Evolutionary conservation across 306 rosid species (phyloP), one percentile per base, ranked within the genome.

Genomic region (Cucurbita ficifolia): DNA sequence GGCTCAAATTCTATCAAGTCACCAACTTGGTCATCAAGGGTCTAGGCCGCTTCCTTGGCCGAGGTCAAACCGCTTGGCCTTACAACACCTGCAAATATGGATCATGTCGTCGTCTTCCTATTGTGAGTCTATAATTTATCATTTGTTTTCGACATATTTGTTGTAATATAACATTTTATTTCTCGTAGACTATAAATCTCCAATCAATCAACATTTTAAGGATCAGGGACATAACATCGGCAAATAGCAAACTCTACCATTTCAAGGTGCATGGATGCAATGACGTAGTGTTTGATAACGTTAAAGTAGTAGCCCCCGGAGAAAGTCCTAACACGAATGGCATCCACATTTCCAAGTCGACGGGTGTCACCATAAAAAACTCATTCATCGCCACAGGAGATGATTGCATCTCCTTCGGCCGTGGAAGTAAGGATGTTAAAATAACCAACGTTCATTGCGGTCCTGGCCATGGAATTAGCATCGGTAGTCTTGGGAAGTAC

Each of bases 391-490:
- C 55, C 59, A 78, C 80, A 1, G 79, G 87, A 4, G 87, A 83
- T 22, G 87, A 83, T 43, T 83, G 84, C 70, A n/a, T 78, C 10
- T 65, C 84, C 4, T 14, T 83, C 17, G 70, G 82, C 17, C 70
- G 76, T 0, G 87, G 80, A 0, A 11, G 46, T 1, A 22, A 10
- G 1, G 8, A 12, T 43, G 11, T 84, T 0, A 17, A 59, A 4
- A 51, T 84, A 16, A 36, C 55, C 6, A 29, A 50, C 0, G 50
- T 78, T 9, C 40, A 8, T 4, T 81, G 87, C 3, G 84, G 87
- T 7, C 84, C 79, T 0, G 84, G 87, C 57, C 85, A 81, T 24
- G 85, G 85, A 61, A 81, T 81, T 18, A 84, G 85, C 36, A 19
- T 84, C 2, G 85, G 85, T 9, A 84, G 87, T 65, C 78, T 83